These are phyloP conservation scores for Fusarium sp. DNA, from an alignment of 2,329 filamentous ascomycete genomes.

Conservation along the genomic window DNA sequence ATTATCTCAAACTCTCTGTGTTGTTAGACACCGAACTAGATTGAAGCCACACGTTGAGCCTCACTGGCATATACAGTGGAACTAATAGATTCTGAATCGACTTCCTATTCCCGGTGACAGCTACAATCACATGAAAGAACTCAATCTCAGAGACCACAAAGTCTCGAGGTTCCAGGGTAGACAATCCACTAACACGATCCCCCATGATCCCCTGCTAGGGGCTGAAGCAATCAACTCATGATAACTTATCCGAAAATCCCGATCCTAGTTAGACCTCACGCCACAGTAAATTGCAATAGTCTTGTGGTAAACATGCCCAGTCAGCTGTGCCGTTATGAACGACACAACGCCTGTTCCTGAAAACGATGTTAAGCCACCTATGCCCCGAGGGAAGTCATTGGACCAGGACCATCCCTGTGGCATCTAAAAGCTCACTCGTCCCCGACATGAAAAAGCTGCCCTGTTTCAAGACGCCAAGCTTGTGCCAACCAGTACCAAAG, in stretches of 20 bases:
- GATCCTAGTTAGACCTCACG: constrained; percentile 23
- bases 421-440: constrained; percentile 32
- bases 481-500: constrained; percentile 20
- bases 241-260: constrained; percentile 16
- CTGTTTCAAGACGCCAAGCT: constrained; percentile 32
- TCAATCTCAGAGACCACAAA: background rate
- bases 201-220: constrained; percentile 30
- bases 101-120: background rate
- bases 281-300: constrained; percentile 11
- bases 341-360: constrained; percentile 14
- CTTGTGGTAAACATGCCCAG: background rate
- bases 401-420: constrained; percentile 35
- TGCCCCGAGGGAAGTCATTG: constrained; percentile 32
- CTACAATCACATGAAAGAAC: constrained; percentile 22
- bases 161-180: constrained; percentile 7
- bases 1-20: background rate
- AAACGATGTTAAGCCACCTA: constrained; percentile 24
- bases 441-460: constrained; percentile 43
- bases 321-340: constrained; percentile 15
- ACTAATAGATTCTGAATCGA: background rate
- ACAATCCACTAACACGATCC: constrained; percentile 4
- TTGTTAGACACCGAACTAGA: too few relatives aligned
- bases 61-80: background rate
- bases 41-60: background rate
- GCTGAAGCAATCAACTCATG: constrained; percentile 29